Percentiles rank a stretch among this genome's conserved stretches.
phyloP scores from a whole-genome alignment of 495 filamentous ascomycete species.

The Margaritispora aquatica region DNA sequence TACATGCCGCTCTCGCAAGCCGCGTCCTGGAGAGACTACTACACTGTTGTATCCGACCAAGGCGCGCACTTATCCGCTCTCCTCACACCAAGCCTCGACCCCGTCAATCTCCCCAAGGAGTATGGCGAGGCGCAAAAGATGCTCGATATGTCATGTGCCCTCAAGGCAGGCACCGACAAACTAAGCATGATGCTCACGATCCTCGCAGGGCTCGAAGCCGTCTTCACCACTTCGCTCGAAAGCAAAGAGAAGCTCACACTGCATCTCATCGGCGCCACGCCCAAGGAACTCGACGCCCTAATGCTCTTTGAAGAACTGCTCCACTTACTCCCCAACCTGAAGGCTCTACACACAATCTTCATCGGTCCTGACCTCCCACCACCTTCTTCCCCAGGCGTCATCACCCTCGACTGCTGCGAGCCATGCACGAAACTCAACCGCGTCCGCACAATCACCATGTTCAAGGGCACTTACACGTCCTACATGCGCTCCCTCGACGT shows the following conservation, averaged over 20 bases:
- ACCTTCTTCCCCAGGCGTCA: background rate
- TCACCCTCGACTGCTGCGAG: conserved; percentile 5
- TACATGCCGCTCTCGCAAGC: conserved; percentile 2
- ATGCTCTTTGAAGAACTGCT: conserved; percentile 11
- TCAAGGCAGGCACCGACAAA: background rate
- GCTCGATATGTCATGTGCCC: background rate
- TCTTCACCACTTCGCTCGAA: background rate
- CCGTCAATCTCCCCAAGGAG: background rate
- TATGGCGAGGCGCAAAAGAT: background rate
- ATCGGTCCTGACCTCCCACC: conserved; percentile 3
- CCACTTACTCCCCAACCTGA: conserved; percentile 6
- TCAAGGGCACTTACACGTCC: conserved; percentile 5
- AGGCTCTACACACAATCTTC: background rate
- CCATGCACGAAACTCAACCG: background rate
- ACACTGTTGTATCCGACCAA: conserved; percentile 5
- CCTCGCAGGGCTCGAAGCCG: conserved; percentile 1
- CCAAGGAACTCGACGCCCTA: conserved; percentile 1
- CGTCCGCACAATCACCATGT: background rate
- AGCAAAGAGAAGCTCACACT: conserved; percentile 2
- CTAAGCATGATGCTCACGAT: background rate
- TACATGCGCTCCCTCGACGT: background rate
- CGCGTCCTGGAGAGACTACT: conserved; percentile 1
- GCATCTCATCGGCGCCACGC: conserved; percentile 6
- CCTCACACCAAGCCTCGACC: background rate
- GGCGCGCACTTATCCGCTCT: background rate